phyloP scores from a whole-genome alignment of 768 basidiomycete genomes.

The Tricholoma sp. region DNA sequence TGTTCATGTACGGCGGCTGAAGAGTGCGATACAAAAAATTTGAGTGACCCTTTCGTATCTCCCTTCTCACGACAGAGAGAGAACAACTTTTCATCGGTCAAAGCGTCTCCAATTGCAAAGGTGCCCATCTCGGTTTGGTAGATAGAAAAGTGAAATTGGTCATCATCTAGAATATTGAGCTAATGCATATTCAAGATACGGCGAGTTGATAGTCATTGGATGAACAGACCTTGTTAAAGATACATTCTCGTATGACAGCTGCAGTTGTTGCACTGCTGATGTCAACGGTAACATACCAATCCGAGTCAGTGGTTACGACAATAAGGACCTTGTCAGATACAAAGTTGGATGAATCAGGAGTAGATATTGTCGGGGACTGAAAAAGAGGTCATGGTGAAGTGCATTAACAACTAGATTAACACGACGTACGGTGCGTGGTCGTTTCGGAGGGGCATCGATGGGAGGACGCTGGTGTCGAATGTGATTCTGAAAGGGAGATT shows the following conservation, averaged over 20 bases:
- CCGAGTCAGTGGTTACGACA: slow-evolving; percentile 74
- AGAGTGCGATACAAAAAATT: slow-evolving; percentile 73
- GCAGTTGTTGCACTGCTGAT: slow-evolving; percentile 61
- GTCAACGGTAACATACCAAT: slow-evolving; percentile 67
- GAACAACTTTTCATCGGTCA: slow-evolving; percentile 66
- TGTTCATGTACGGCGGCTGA: slow-evolving; percentile 57
- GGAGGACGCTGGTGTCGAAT: slow-evolving; percentile 18
- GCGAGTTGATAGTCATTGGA: slow-evolving; percentile 2
- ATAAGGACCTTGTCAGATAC: slow-evolving; percentile 42
- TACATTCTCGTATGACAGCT: slow-evolving; percentile 71
- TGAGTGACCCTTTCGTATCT: slow-evolving; percentile 76
- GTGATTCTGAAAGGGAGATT: slow-evolving; percentile 25
- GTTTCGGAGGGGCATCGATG: slow-evolving; percentile 17
- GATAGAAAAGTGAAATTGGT: slow-evolving; percentile 65
- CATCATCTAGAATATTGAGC: slow-evolving; percentile 80
- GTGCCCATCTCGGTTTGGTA: slow-evolving; percentile 86
- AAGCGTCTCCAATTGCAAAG: slow-evolving; percentile 66
- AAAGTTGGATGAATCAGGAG: slow-evolving; percentile 29
- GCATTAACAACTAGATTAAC: slow-evolving; percentile 19
- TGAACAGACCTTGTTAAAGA: slow-evolving; percentile 66
- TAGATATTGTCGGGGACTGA: slow-evolving; percentile 38
- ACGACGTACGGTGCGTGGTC: slow-evolving; percentile 32
- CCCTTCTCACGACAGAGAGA: slow-evolving; percentile 66
- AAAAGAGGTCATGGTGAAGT: slow-evolving; percentile 4
- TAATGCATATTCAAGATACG: slow-evolving; percentile 23